Evolutionary conservation across 345 rosid species (phyloP).

Genomic region (Citrus maxima): DNA sequence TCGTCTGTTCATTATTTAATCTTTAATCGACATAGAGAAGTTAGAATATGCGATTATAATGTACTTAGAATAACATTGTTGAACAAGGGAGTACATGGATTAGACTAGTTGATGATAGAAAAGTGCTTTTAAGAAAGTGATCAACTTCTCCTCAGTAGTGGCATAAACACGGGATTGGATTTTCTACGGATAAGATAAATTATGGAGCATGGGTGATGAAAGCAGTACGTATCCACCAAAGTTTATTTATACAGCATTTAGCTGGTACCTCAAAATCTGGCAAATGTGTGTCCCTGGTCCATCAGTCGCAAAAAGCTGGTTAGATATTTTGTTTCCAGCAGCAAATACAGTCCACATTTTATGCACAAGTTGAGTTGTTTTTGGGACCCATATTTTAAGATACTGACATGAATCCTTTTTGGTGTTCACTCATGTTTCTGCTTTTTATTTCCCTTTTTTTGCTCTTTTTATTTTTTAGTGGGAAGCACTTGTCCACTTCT

Average conservation of each 20-base stretch:
- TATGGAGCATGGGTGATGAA: slow-evolving; percentile 10
- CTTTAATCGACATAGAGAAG: not conserved
- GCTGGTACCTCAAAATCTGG: slow-evolving; percentile 9
- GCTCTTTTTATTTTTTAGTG: slow-evolving; percentile 13
- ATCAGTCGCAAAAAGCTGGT: slow-evolving; percentile 23
- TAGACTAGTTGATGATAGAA: not conserved
- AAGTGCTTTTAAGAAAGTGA: not conserved
- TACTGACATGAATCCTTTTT: slow-evolving; percentile 18
- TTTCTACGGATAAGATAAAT: slow-evolving; percentile 1
- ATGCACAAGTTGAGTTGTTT: slow-evolving; percentile 17
- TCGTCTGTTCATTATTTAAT: not conserved
- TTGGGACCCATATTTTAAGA: slow-evolving; percentile 27
- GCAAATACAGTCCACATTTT: slow-evolving; percentile 41
- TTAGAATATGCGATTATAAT: not conserved
- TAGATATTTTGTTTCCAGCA: slow-evolving; percentile 42
- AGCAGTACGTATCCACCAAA: not conserved
- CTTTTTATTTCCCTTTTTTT: slow-evolving; percentile 16
- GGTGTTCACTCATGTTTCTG: slow-evolving; percentile 17
- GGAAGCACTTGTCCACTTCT: slow-evolving; percentile 7
- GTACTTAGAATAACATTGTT: not conserved
- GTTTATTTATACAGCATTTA: slow-evolving; percentile 12
- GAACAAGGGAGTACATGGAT: not conserved
- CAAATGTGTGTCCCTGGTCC: slow-evolving; percentile 16
- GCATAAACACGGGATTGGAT: not conserved
- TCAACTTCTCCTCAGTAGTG: not conserved